Base-by-base conservation (phyloP, 495 filamentous ascomycete genomes). In the Jackrogersella minutella region DNA sequence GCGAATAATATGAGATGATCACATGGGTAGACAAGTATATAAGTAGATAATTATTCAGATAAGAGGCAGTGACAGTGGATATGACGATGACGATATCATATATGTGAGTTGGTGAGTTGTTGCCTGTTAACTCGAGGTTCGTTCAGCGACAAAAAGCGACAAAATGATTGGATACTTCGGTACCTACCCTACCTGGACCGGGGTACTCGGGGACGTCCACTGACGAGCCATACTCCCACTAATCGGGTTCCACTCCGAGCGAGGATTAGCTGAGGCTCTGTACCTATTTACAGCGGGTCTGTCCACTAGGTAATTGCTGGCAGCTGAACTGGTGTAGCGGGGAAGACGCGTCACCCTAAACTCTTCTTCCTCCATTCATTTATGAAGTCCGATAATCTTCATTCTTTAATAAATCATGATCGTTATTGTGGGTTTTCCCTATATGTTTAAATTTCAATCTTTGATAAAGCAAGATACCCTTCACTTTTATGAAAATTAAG, bases 241-340 rank as follows among this genome's bases (percentile, higher is more conserved):
- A 58, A 58, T 58, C 41, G 41, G 40, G 17, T 37, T 14, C 41
- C 17, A 8, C 37, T 46, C 55, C 55, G 41, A n/a, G 3, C 13
- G 3, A 44, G 11, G 41, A 51, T 24, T 43, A 36, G 37, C 36
- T 52, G 58, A 61, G 47, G 46, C 58, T 61, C 58, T 44, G 36
- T 44, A 33, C 34, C 28, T 10, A 43, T 43, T 51, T 52, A 51
- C 26, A 61, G 58, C 40, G 58, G 55, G 17, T 24, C 14, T 33
- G 21, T 19, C 28, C 55, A 43, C 52, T 56, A 56, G 43, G 4
- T 28, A 34, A 16, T 51, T 39, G 44, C n/a, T n/a, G n/a, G n/a
- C n/a, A n/a, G 33, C 57, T 24, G 34, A 60, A 51, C 34, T 43
- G n/a, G n/a, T n/a, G n/a, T n/a, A 51, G 57, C 46, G 57, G 57